Evolutionary conservation across 805 yeast species (phyloP), one percentile per base, ranked within the genome.

Genomic region (Spencermartinsiella europaea): DNA sequence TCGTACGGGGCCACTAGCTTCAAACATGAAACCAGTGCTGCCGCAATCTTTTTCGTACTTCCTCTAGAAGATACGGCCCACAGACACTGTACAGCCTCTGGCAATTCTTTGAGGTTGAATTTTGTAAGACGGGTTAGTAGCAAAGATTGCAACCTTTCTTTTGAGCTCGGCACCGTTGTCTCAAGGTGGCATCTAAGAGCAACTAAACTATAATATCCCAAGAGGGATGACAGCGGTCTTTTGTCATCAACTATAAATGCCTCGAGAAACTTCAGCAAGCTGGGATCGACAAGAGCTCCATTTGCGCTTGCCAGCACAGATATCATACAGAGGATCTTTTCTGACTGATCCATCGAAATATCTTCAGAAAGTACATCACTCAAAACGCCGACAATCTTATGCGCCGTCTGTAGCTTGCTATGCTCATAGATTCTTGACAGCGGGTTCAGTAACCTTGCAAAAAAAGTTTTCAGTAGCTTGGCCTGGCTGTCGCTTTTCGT

Each of bases 11-110:
- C 66, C 3, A 83, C 53, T 44, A 75, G 66, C 15, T 65, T 64
- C 50, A 86, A 60, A 34, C 88, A 77, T 0, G 89, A 79, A 0
- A 79, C 65, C 16, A 86, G 76, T 0, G 90, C 90, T 52, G 74
- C 77, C 0, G 80, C 76, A 3, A 85, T 55, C 50, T 76, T 76
- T 0, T 57, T 46, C 0, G 75, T 71, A 42, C 70, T 64, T 35
- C 72, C 68, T 55, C 75, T 63, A 2, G 52, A 57, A 1, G 85
- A 72, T 0, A 85, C 65, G 5, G 62, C 63, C 83, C 88, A 80
- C 3, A 79, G 64, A 47, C 86, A 72, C 1, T 89, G 88, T 61
- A 86, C 74, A 0, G 91, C 95, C 35, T 52, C 35, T 27, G 46
- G 34, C 21, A 48, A 34, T 38, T 50, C 50, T 42, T 31, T 25